Percentiles rank a stretch among this genome's conserved stretches.
Evolutionary conservation across 2,329 filamentous ascomycete genomes (phyloP).

Genomic region (Penicillium sp.): DNA sequence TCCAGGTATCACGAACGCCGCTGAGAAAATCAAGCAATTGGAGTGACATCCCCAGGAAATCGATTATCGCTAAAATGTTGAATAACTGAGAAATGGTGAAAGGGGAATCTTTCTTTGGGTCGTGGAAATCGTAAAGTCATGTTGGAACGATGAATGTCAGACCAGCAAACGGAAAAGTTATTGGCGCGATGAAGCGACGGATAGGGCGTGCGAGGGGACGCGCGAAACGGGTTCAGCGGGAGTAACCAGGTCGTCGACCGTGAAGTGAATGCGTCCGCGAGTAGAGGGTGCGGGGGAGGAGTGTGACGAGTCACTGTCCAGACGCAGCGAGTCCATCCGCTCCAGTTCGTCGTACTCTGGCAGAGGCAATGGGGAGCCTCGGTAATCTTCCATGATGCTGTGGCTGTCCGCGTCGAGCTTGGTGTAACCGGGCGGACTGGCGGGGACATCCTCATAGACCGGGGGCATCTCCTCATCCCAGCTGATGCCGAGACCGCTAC

Average conservation of each 20-base stretch:
- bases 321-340: conserved; percentile 36
- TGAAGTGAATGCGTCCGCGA: conserved; percentile 29
- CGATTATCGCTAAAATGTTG: conserved; percentile 7
- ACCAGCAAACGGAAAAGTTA: conserved; percentile 4
- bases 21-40: conserved; percentile 1
- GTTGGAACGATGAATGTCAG: conserved; percentile 1
- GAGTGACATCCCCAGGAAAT: not conserved
- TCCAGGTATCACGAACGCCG: conserved; percentile 6
- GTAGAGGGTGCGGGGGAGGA: conserved; percentile 23
- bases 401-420: conserved; percentile 35
- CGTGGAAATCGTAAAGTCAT: conserved; percentile 19
- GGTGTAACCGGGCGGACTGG: conserved; percentile 69
- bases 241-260: conserved; percentile 30
- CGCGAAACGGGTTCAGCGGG: conserved; percentile 17
- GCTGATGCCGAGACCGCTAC: conserved; percentile 78
- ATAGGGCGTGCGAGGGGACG: conserved; percentile 16
- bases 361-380: conserved; percentile 38
- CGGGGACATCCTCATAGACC: conserved; percentile 87
- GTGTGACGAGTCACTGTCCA: conserved; percentile 31
- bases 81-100: conserved; percentile 5
- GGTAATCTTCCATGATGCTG: conserved; percentile 45
- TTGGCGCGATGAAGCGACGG: conserved; percentile 16
- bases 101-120: conserved; percentile 11
- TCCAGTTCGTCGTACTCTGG: conserved; percentile 47
- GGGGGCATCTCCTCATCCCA: conserved; percentile 97